Base-by-base conservation (phyloP, 139 green algal species). In the Choricystis sp. region DNA sequence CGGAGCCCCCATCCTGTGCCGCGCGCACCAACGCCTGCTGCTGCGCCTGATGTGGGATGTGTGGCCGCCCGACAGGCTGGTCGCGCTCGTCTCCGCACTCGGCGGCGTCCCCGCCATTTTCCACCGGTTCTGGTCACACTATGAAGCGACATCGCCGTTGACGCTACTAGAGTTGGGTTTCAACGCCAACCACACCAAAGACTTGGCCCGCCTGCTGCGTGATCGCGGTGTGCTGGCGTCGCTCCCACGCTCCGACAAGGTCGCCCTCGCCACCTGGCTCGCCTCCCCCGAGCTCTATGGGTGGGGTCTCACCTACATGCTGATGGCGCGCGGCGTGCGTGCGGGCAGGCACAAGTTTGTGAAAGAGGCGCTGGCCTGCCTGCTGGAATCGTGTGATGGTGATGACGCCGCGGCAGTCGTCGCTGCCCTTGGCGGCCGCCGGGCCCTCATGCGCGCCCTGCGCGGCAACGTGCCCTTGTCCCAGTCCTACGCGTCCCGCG, bases 171-270 rank as follows among this genome's bases (percentile, higher is more conserved):
- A 85, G 67, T 26, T 67, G 0, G 78, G 78, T 21, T 80, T 70
- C 65, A 85, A 85, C 70, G 30, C 67, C 26, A 82, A 80, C 68
- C 40, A 76, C 57, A 77, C 74, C 49, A 82, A 82, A 64, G 22
- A 56, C n/a, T 28, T 82, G 26, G 26, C 76, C 24, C 72, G 78
- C 9, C 69, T 85, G 68, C 59, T 82, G n/a, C 78, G 78, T 49
- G 75, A 85, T 73, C 67, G 72, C 19, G 73, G 72, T 31, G 69
- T 70, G 26, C 61, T 82, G 25, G 72, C 65, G 19, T 60, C 60
- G 48, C 56, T 70, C 29, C 49, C 63, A 29, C 26, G 63, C 56
- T 40, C 29, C 27, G 30, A 68, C 9, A 64, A 66, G 25, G 29
- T 56, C 27, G 71, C 65, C 26, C 71, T 80, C 56, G 71, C 64